These are phyloP conservation scores for Aspergillus pseudoviridinutans DNA, from an alignment of 2,329 filamentous ascomycete species.

Conservation along the genomic window DNA sequence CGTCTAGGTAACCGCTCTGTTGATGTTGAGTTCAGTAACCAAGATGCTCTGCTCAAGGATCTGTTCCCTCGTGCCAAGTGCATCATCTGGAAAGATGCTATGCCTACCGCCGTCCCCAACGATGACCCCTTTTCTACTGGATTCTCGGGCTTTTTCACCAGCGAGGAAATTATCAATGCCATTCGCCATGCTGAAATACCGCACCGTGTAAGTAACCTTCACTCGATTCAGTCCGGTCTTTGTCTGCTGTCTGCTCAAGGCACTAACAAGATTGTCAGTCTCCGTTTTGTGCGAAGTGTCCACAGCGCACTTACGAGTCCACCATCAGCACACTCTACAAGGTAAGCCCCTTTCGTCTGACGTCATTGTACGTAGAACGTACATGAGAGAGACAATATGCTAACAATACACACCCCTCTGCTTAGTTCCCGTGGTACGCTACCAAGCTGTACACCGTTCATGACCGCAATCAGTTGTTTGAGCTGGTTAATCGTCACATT, in stretches of 20 bases:
- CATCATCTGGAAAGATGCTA: slow-evolving; percentile 41
- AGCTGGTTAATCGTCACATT: slow-evolving; percentile 53
- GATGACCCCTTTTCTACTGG: slow-evolving; percentile 45
- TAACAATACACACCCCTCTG: slow-evolving; percentile 6
- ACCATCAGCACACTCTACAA: slow-evolving; percentile 51
- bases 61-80: slow-evolving; percentile 52
- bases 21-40: slow-evolving; percentile 43
- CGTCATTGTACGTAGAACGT: neutral
- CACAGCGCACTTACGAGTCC: slow-evolving; percentile 51
- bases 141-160: slow-evolving; percentile 50
- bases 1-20: slow-evolving; percentile 48
- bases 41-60: slow-evolving; percentile 48
- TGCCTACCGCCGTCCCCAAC: slow-evolving; percentile 30
- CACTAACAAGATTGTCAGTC: slow-evolving; percentile 23
- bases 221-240: neutral
- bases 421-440: slow-evolving; percentile 50
- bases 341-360: slow-evolving; percentile 23
- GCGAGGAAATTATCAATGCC: slow-evolving; percentile 47
- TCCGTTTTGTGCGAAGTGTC: slow-evolving; percentile 47
- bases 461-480: slow-evolving; percentile 46
- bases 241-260: neutral
- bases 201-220: slow-evolving; percentile 41
- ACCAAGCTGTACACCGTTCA: slow-evolving; percentile 43
- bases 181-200: slow-evolving; percentile 48
- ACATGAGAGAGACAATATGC: neutral